Conservation (phyloP, 2,329 filamentous ascomycete species). For the Scedosporium dehoogii region DNA sequence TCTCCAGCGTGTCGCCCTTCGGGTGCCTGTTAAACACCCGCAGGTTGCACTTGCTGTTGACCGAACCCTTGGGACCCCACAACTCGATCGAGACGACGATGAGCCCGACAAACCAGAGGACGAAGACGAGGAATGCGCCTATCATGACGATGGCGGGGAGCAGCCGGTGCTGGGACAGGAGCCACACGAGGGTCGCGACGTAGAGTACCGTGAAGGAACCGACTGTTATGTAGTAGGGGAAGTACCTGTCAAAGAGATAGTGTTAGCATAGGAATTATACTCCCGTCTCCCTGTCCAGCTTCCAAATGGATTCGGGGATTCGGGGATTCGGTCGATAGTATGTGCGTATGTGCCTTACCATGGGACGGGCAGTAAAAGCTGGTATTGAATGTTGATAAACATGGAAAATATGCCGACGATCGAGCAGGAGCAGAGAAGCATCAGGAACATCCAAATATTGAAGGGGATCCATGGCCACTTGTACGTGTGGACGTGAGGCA, state of each 20-base stretch:
- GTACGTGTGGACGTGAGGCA: slow-evolving; percentile 45
- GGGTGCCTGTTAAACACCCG: slow-evolving; percentile 43
- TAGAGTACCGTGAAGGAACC: slow-evolving; percentile 52
- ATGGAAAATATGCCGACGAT: slow-evolving; percentile 52
- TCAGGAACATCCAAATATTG: slow-evolving; percentile 58
- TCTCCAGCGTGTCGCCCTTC: slow-evolving; percentile 40
- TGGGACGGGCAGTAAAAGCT: slow-evolving; percentile 43
- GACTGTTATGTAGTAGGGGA: slow-evolving; percentile 55
- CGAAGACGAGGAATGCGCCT: slow-evolving; percentile 54
- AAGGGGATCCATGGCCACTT: slow-evolving; percentile 60
- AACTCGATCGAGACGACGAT: slow-evolving; percentile 53
- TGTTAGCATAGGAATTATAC: neutral
- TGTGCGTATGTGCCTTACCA: slow-evolving; percentile 35
- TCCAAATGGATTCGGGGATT: neutral
- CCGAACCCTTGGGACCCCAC: slow-evolving; percentile 48
- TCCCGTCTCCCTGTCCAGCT: neutral
- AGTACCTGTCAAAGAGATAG: slow-evolving; percentile 43
- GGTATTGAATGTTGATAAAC: slow-evolving; percentile 49
- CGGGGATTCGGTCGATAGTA: neutral
- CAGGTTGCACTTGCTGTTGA: slow-evolving; percentile 50
- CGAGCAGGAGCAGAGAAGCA: slow-evolving; percentile 47
- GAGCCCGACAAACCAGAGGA: slow-evolving; percentile 58
- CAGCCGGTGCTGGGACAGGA: slow-evolving; percentile 51
- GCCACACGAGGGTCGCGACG: slow-evolving; percentile 52
- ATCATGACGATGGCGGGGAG: slow-evolving; percentile 54